Evolutionary conservation across 441 rosid species (phyloP), one percentile per base, ranked within the genome.

Genomic region (Gossypium armourianum): DNA sequence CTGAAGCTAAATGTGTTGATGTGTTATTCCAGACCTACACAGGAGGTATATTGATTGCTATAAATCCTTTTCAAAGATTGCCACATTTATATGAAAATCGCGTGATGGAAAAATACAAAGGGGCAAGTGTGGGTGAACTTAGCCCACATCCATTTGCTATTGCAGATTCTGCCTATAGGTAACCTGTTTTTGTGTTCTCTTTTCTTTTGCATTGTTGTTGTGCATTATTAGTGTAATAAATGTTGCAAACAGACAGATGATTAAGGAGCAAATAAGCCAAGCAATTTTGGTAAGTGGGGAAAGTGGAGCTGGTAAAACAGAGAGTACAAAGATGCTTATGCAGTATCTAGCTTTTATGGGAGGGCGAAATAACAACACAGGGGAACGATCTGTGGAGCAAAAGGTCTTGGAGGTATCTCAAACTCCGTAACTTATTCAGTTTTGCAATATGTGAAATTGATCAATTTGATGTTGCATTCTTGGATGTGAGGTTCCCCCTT

Each of bases 271-370:
- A 70, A 80, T 82, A 68, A 89, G 91, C 73, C 90, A 89, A 72
- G 73, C 93, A 56, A 88, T 88, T 56, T 77, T 88, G 81, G 93
- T 88, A 69, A 88, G 93, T 75, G 93, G 93, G 53, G 91, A 88
- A 75, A 88, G 93, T 64, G 93, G 93, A 73, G 93, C 93, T 16
- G 93, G 93, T 71, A 88, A 88, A 80, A 88, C 93, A 17, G 93
- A 88, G 81, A 85, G 85, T 83, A 88, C 93, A 36, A 88, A 88
- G 84, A 84, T 84, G 90, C 89, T 88, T 73, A 88, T 88, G 93
- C 64, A 59, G 15, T 88, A 85, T 80, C 90, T 88, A 70, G 93
- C 93, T 40, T 82, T 80, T 77, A 82, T 88, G 90, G 93, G 93
- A 1, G 93, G 93, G 62, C 79, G 84, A 83, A 70, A 78, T 40